Base-by-base conservation (phyloP, 2,329 filamentous ascomycete species). In the Epicoccum sorghinum region DNA sequence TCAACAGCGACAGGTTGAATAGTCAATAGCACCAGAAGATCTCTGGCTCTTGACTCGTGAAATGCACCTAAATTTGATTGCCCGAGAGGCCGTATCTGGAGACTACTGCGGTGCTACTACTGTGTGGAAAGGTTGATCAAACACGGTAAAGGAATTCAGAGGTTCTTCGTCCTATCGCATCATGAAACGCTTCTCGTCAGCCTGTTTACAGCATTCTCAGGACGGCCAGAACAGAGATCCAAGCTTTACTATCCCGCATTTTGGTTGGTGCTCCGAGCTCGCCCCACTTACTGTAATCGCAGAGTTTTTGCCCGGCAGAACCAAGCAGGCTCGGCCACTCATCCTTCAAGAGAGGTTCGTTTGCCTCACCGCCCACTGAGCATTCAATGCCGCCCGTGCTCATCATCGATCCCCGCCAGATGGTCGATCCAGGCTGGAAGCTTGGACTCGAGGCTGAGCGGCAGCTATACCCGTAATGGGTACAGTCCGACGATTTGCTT, bases 251-350 rank as follows among this genome's bases (percentile, higher is more conserved):
- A 66, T 55, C 55, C 59, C 63, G 53, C 52, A 62, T 58, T 48
- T 55, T 57, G 42, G 54, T 61, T 58, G 57, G 60, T 50, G 58
- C 39, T 50, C 46, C 53, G 53, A 49, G 29, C 12, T 7, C 47
- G 58, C 65, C 61, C 67, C 69, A 64, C 67, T 60, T 62, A n/a
- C 55, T 53, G 55, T 35, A 56, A 59, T 46, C 50, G 56, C 55
- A 60, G 51, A 60, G 42, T 48, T 66, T 59, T 33, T 48, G 47
- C 45, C 55, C 53, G 68, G 68, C 70, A 72, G 67, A 71, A 67
- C 59, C 51, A 32, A 13, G 7, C 27, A 18, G 40, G 43, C 36
- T 40, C 42, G 41, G 47, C 68, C 67, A 69, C 51, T 66, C 45
- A 59, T 8, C 44, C 37, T 6, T 14, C 30, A 47, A 49, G 36